phyloP scores from a whole-genome alignment of 306 rosid species.

The Ceratonia siliqua region DNA sequence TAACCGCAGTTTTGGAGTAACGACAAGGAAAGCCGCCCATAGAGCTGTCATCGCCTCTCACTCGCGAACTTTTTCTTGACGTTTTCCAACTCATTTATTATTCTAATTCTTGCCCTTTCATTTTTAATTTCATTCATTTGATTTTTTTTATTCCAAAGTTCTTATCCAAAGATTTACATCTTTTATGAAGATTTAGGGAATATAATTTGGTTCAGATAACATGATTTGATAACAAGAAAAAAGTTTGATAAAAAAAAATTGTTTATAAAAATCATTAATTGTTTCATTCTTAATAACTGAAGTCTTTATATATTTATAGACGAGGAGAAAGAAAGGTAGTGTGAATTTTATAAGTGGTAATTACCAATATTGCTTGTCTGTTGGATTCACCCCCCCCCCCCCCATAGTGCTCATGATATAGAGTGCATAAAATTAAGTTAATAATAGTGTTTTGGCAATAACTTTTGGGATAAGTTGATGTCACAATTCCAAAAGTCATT shows the following conservation, averaged over 20 bases:
- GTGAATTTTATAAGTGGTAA: background rate
- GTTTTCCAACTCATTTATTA: background rate
- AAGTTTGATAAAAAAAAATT: no score
- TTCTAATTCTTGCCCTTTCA: background rate
- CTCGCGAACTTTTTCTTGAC: background rate
- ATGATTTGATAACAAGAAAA: no score
- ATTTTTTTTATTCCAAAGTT: background rate
- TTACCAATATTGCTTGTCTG: background rate
- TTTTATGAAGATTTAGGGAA: background rate
- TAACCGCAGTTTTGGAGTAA: background rate
- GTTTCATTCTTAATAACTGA: no score
- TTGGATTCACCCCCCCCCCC: background rate
- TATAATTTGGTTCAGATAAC: no score
- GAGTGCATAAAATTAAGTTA: background rate
- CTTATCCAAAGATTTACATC: background rate
- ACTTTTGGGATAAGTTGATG: background rate
- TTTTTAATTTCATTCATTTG: background rate
- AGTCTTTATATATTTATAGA: background rate
- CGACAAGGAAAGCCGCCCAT: conserved; percentile 1
- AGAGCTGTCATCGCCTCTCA: background rate
- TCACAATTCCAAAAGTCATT: background rate
- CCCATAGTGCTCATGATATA: background rate
- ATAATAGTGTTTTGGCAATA: no score
- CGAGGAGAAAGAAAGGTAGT: background rate
- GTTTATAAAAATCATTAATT: no score